Evolutionary conservation across 164 flowering plant genomes (phyloP), one percentile per base, ranked within the genome.

Genomic region (Paratinospora sagittata): DNA sequence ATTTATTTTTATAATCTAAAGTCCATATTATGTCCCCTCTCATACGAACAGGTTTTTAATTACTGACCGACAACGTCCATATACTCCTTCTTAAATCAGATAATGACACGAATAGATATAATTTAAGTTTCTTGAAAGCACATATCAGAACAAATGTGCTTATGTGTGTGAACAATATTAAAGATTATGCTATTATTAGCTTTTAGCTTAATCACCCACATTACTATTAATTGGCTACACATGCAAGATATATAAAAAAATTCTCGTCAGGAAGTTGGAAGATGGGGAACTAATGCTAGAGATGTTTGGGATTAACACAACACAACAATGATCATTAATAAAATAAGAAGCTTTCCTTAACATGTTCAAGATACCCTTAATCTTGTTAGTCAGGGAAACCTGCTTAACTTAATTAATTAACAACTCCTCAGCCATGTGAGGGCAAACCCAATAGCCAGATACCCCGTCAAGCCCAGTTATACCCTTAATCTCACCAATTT

Each of bases 241-340:
- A 52, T 17, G 58, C n/a, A 6, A 52, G 0, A 16, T 43, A n/a
- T n/a, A n/a, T n/a, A n/a, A n/a, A 64, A n/a, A 62, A 16, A 13
- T 55, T 27, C 33, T 17, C 5, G 65, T 65, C 73, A 72, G 68
- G 75, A 71, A 71, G 85, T 77, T 80, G 82, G 85, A 79, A 80
- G 84, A 79, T 77, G 68, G 80, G 85, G 81, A 83, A 81, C 86
- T 78, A 78, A 69, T 73, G 70, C 30, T 75, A 75, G 24, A 65
- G 41, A 68, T 85, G 88, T 84, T 83, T 33, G 88, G 88, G 75
- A 84, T 79, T 81, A 82, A 79, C 78, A 82, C 77, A 81, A 52
- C 36, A 52, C 11, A 49, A 49, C n/a, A n/a, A n/a, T 17, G 3
- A 49, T 12, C 57, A 49, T 12, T 17, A 49, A 49, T n/a, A 49